Percentiles rank a stretch among this genome's conserved stretches.
These are phyloP conservation scores for Boletellus deceptivus DNA, from an alignment of 1,284 basidiomycete genomes.

Conservation along the genomic window DNA sequence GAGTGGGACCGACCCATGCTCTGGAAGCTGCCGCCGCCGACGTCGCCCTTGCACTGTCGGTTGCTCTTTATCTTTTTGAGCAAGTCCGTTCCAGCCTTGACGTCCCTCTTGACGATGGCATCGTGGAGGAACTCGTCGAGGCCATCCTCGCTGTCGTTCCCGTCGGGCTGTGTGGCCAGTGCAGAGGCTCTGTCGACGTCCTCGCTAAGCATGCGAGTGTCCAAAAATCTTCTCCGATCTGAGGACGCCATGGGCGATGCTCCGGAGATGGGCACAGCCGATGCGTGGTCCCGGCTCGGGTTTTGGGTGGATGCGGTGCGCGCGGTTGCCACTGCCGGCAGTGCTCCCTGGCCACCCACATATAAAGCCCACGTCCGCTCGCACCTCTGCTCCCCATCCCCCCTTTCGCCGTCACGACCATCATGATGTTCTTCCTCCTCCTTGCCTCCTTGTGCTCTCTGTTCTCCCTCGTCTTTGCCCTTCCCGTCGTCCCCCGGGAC, in stretches of 20 bases:
- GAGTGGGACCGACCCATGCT: slow-evolving; percentile 68
- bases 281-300: slow-evolving; percentile 1
- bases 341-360: not conserved
- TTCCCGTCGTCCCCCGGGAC: slow-evolving; percentile 37
- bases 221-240: slow-evolving; percentile 37
- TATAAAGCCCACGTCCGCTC: slow-evolving; percentile 16
- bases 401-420: slow-evolving; percentile 14
- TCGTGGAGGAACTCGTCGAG: slow-evolving; percentile 60
- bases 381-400: not conserved
- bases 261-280: slow-evolving; percentile 14
- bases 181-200: slow-evolving; percentile 53
- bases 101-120: slow-evolving; percentile 63
- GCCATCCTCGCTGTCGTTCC: slow-evolving; percentile 45
- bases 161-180: slow-evolving; percentile 22
- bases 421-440: slow-evolving; percentile 18
- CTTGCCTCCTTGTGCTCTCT: slow-evolving; percentile 14
- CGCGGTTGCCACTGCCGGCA: not conserved
- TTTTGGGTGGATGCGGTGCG: slow-evolving; percentile 1
- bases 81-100: slow-evolving; percentile 67
- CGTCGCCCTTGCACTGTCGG: slow-evolving; percentile 64
- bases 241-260: slow-evolving; percentile 27
- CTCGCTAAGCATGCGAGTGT: slow-evolving; percentile 30
- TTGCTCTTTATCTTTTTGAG: slow-evolving; percentile 72
- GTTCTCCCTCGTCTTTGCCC: slow-evolving; percentile 26
- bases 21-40: slow-evolving; percentile 83